A percentile compares a stretch with the other conserved stretches of the same genome.
Evolutionary conservation across 768 basidiomycete genomes (phyloP).

Genomic region (Tricholoma hemisulphureum): DNA sequence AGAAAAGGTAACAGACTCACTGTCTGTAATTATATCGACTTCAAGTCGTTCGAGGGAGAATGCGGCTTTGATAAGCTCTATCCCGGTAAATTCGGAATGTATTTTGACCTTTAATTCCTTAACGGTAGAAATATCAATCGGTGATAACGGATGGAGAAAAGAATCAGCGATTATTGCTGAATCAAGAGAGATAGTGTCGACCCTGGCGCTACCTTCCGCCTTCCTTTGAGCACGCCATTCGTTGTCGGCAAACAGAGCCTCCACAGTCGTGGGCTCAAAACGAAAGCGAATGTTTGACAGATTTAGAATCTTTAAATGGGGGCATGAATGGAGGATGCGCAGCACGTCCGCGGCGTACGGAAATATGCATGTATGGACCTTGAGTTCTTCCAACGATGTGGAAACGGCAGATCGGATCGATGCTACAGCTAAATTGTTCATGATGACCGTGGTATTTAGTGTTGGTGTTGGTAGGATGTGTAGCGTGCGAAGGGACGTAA

Average conservation of each 20-base stretch:
- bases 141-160: neutral
- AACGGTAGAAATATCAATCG: constrained; percentile 4
- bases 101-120: neutral
- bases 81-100: neutral
- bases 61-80: neutral
- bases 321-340: neutral
- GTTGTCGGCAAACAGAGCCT: neutral
- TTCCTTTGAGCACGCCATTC: neutral
- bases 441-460: neutral
- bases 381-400: neutral
- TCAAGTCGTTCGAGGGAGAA: constrained; percentile 4
- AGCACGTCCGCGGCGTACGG: neutral
- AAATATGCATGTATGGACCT: neutral
- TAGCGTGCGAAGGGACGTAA: neutral
- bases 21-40: constrained; percentile 6
- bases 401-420: neutral
- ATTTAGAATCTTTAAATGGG: neutral
- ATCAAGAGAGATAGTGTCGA: neutral
- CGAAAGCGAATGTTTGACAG: neutral
- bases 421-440: neutral
- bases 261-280: neutral
- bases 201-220: neutral
- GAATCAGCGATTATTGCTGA: neutral
- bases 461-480: neutral
- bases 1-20: constrained; percentile 1